These are phyloP conservation scores for Guadua angustifolia DNA, from an alignment of 176 grass and related monocot species.

Conservation along the genomic window DNA sequence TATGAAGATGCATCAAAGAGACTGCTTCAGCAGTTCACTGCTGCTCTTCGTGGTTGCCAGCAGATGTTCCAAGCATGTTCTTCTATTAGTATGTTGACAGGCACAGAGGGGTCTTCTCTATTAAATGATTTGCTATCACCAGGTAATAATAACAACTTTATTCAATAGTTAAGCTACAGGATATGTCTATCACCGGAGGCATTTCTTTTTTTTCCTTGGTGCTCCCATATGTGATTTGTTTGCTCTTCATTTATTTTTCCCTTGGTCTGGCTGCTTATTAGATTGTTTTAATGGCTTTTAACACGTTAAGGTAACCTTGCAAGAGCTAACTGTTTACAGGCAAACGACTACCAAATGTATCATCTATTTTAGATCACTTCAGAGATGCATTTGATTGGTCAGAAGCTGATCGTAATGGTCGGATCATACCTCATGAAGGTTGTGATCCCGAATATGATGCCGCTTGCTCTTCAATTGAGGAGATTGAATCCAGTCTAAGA, in stretches of 20 bases:
- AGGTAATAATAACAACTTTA: slow-evolving; percentile 58
- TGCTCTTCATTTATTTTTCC: slow-evolving; percentile 36
- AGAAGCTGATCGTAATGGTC: slow-evolving; percentile 76
- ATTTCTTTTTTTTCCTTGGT: slow-evolving; percentile 10
- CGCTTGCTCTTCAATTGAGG: slow-evolving; percentile 59
- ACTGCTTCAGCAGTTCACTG: slow-evolving; percentile 79
- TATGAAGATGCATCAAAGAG: slow-evolving; percentile 97
- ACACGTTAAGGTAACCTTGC: slow-evolving; percentile 39
- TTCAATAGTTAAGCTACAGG: slow-evolving; percentile 8
- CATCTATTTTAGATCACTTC: slow-evolving; percentile 70
- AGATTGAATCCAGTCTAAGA: slow-evolving; percentile 65
- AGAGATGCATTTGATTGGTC: slow-evolving; percentile 98
- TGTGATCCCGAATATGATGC: slow-evolving; percentile 83
- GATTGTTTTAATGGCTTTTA: slow-evolving; percentile 16
- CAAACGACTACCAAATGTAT: slow-evolving; percentile 72
- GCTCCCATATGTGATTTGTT: not conserved
- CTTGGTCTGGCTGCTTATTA: slow-evolving; percentile 26
- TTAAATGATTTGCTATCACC: slow-evolving; percentile 79
- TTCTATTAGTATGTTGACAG: slow-evolving; percentile 56
- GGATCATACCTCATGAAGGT: slow-evolving; percentile 85
- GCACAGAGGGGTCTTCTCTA: slow-evolving; percentile 60
- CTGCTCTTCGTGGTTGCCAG: slow-evolving; percentile 79
- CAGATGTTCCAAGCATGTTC: slow-evolving; percentile 77
- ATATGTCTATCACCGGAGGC: not conserved
- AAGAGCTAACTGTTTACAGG: slow-evolving; percentile 61